Base-by-base conservation (phyloP, 2,329 filamentous ascomycete species). In the Cercospora sp. region DNA sequence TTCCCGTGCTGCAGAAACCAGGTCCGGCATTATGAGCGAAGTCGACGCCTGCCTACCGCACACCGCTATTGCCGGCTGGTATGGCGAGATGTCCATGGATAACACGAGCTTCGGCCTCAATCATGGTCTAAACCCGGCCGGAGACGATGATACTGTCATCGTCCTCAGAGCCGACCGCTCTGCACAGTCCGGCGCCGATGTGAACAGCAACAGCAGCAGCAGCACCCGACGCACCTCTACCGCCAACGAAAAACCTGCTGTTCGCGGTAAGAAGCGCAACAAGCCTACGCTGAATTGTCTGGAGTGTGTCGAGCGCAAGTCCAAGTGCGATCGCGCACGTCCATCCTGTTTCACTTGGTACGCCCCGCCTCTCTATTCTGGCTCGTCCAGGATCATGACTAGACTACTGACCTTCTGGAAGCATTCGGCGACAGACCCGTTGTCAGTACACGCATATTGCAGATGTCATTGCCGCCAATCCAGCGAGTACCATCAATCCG, bases 251-350 rank as follows among this genome's bases (percentile, higher is more conserved):
- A 55, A 55, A 28, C 3, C 48, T 28, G 48, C 23, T 55, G 23
- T 55, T 28, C 48, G 48, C 12, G 48, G 48, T 26, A 55, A 55
- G 23, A 93, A 91, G 81, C 87, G 91, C 60, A 94, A 94, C 80
- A 94, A 94, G 79, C 91, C 91, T 3, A 93, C 91, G 1, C 77
- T 94, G 70, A 92, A 90, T 62, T 94, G 91, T 75, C 86, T 88
- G 68, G 90, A 92, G 77, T 94, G 91, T 76, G 91, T 93, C 28
- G 90, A 92, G 80, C 84, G 91, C 72, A 94, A 94, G 81, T 93
- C 91, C 30, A 93, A 93, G 89, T 94, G 91, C 77, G 91, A 94
- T 78, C 85, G 91, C 76, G 89, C 87, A 48, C 82, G 91, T 73
- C 91, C 91, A 48, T 39, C 63, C 2, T 65, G 63, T 28, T 51